These are phyloP conservation scores for Chlamydomonas eustigma DNA, from an alignment of 139 green algal genomes.

Conservation along the genomic window DNA sequence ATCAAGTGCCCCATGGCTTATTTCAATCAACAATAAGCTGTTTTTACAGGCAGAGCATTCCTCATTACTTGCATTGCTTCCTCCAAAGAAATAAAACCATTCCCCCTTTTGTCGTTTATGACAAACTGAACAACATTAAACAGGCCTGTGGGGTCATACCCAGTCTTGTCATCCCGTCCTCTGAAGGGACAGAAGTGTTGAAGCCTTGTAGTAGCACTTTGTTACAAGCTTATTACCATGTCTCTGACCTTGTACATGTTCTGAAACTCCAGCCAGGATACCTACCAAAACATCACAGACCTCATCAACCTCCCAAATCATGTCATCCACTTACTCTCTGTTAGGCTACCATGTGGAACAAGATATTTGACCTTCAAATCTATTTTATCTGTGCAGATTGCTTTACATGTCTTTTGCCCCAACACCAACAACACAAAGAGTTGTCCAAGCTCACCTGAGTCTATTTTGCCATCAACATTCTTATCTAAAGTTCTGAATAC, in stretches of 20 bases:
- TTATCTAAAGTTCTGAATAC: conserved; percentile 81
- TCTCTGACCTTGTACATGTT: conserved; percentile 82
- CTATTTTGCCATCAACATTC: conserved; percentile 75
- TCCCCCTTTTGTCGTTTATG: conserved; percentile 83
- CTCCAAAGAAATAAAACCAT: conserved; percentile 55
- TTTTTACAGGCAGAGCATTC: too few relatives aligned
- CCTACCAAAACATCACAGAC: conserved; percentile 80
- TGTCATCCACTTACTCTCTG: conserved; percentile 82
- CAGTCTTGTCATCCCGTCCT: conserved; percentile 51
- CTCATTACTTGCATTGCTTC: conserved; percentile 75
- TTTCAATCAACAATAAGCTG: too few relatives aligned
- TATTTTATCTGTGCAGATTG: too few relatives aligned
- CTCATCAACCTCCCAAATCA: conserved; percentile 98
- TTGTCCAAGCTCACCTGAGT: conserved; percentile 70
- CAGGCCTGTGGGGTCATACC: conserved; percentile 82
- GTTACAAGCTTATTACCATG: too few relatives aligned
- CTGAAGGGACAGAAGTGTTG: too few relatives aligned
- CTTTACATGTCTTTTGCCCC: conserved; percentile 55
- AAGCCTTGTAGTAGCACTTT: too few relatives aligned
- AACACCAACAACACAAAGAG: conserved; percentile 70
- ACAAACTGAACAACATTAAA: conserved; percentile 95
- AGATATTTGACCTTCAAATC: neutral
- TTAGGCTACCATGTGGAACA: conserved; percentile 32
- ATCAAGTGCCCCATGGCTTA: too few relatives aligned
- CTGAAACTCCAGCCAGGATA: conserved; percentile 79